A percentile compares a stretch with the other conserved stretches of the same genome.
phyloP scores from a whole-genome alignment of 2,329 filamentous ascomycete species.

The Grosmannia clavigera region DNA sequence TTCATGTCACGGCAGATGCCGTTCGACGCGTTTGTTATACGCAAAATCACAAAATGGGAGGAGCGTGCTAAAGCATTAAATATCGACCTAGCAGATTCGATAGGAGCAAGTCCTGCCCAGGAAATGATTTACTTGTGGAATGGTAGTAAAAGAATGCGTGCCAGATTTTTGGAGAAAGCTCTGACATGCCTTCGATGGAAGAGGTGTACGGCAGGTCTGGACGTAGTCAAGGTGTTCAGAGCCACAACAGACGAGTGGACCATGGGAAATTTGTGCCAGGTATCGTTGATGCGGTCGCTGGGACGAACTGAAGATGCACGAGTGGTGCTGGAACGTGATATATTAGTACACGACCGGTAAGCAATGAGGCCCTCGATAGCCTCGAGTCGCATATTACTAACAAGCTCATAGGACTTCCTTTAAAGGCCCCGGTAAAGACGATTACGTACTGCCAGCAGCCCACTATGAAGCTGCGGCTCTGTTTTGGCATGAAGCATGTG shows the following conservation, averaged over 20 bases:
- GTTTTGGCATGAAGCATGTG: conserved; percentile 58
- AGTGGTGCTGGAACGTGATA: conserved; percentile 46
- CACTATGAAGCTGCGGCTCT: conserved; percentile 80
- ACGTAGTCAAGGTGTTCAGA: conserved; percentile 31
- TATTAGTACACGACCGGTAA: conserved; percentile 53
- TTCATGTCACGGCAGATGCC: conserved; percentile 85
- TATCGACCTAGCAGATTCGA: conserved; percentile 62
- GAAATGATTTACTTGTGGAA: conserved; percentile 97
- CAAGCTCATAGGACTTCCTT: conserved; percentile 32
- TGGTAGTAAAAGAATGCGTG: conserved; percentile 68
- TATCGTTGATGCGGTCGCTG: conserved; percentile 52
- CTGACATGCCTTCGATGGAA: conserved; percentile 51
- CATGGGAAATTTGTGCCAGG: conserved; percentile 53
- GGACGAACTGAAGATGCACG: conserved; percentile 53
- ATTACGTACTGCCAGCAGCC: conserved; percentile 60
- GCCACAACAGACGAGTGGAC: conserved; percentile 48
- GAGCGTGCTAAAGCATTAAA: conserved; percentile 55
- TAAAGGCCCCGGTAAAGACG: conserved; percentile 51
- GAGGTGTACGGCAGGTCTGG: conserved; percentile 39
- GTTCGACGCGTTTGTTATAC: conserved; percentile 72
- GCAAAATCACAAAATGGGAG: conserved; percentile 85
- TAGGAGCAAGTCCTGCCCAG: conserved; percentile 67
- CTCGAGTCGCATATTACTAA: conserved; percentile 1
- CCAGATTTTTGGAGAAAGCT: conserved; percentile 49
- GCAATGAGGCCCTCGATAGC: neutral